These are phyloP conservation scores for Calocybe indica DNA, from an alignment of 768 basidiomycete genomes.

Conservation along the genomic window DNA sequence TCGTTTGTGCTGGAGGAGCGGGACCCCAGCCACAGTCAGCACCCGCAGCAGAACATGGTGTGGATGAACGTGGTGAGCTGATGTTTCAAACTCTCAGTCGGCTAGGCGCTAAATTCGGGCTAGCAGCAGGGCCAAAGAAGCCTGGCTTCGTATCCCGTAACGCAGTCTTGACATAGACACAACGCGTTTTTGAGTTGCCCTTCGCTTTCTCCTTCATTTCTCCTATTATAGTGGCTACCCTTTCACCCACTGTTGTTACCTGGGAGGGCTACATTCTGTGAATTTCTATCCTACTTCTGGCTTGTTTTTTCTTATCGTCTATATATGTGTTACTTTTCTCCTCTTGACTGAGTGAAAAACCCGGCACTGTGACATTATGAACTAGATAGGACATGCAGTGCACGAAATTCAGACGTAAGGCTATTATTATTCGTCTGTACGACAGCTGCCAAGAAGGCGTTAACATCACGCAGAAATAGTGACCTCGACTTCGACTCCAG, in stretches of 20 bases:
- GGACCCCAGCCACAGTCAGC: slow-evolving; percentile 24
- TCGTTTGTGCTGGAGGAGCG: slow-evolving; percentile 69
- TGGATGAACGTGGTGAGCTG: slow-evolving; percentile 41
- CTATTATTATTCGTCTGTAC: too few species aligned
- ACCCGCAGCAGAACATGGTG: slow-evolving; percentile 21
- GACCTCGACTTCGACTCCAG: slow-evolving; percentile 98
- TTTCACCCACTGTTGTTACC: too few species aligned
- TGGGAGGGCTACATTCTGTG: too few species aligned
- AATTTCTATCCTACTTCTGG: too few species aligned
- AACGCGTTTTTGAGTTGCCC: slow-evolving; percentile 4
- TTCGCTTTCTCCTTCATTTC: neutral
- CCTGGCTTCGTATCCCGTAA: slow-evolving; percentile 8
- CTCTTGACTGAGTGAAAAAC: too few species aligned
- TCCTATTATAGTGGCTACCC: neutral
- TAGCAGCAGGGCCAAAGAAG: slow-evolving; percentile 9
- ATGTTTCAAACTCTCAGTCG: neutral
- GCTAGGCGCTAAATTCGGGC: neutral
- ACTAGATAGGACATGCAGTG: too few species aligned
- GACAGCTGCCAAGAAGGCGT: too few species aligned
- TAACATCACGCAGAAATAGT: slow-evolving; percentile 72
- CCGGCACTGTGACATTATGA: too few species aligned
- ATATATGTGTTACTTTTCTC: too few species aligned
- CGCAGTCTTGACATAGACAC: neutral
- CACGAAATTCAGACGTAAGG: too few species aligned
- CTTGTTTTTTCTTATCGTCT: too few species aligned